Conservation (phyloP, 768 basidiomycete species). For the Mycena indigotica region DNA sequence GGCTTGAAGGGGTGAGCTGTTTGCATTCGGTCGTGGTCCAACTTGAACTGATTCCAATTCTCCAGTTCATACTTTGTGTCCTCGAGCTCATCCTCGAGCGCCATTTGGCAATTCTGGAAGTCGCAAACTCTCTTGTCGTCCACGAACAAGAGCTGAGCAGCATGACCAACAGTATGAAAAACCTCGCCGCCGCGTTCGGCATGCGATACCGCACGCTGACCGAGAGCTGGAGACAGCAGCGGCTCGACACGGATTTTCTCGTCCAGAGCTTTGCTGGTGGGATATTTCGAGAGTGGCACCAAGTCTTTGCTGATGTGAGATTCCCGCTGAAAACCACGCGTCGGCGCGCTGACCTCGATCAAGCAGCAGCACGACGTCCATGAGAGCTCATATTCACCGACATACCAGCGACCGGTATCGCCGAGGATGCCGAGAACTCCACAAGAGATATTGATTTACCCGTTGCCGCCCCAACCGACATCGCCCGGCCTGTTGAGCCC, state of each 20-base stretch:
- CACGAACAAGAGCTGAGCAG: slow-evolving; percentile 21
- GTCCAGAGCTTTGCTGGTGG: slow-evolving; percentile 24
- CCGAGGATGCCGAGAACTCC: background rate
- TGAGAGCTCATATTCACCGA: too few species aligned
- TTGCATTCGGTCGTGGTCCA: background rate
- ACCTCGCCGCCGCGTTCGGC: slow-evolving; percentile 23
- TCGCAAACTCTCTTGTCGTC: slow-evolving; percentile 18
- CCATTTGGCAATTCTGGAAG: slow-evolving; percentile 23
- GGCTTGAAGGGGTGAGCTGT: slow-evolving; percentile 16
- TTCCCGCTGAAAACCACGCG: too few species aligned
- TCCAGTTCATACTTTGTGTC: slow-evolving; percentile 23
- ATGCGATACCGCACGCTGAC: slow-evolving; percentile 20
- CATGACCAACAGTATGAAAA: slow-evolving; percentile 25
- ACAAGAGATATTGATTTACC: slow-evolving; percentile 16
- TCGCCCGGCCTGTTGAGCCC: background rate
- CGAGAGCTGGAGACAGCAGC: slow-evolving; percentile 28
- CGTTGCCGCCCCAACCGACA: slow-evolving; percentile 17
- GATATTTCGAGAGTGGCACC: slow-evolving; percentile 28
- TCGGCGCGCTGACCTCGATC: too few species aligned
- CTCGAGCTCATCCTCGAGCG: slow-evolving; percentile 24
- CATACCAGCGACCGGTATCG: too few species aligned
- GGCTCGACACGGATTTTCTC: slow-evolving; percentile 22
- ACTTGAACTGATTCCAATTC: background rate
- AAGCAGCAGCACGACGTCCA: too few species aligned
- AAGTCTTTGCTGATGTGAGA: slow-evolving; percentile 22